Evolutionary conservation across 2,329 filamentous ascomycete genomes (phyloP), one percentile per base, ranked within the genome.

Genomic region (Penicillium sp.): DNA sequence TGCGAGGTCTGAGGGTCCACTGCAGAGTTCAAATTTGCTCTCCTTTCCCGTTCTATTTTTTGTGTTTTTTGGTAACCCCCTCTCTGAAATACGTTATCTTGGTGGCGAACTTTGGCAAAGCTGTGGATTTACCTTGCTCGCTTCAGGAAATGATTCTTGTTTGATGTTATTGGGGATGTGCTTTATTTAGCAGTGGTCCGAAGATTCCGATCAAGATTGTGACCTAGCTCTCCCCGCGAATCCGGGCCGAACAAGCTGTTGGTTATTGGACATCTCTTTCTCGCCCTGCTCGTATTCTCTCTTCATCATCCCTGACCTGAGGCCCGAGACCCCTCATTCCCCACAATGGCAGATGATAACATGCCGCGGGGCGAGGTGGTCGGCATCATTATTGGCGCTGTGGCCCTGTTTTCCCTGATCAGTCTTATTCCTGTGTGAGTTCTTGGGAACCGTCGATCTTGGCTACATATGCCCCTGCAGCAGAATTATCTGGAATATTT

Each of bases 391-490:
- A 64, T 71, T 62, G 70, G 69, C 35, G 70, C 67, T 14, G 60
- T 72, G 23, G 55, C 64, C 21, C 52, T 71, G 33, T 69, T 72
- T 53, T 62, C 57, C 42, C 49, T 66, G 31, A 68, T 72, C 57
- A 72, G 68, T 58, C 29, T 67, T 29, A 47, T 72, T 45, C 70
- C 70, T 19, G 63, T 72, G 70, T 72, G 49, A 67, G 69, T 68
- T 54, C 42, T 55, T 46, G 50, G 47, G 54, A 57, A 50, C 55
- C 26, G 54, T 57, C 53, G 21, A 35, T 48, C 57, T 65, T 58
- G 58, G 58, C 61, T 48, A 55, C 26, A 55, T 53, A 59, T 54
- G 54, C 11, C 50, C 50, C 61, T 64, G 57, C 58, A 56, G 35
- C 27, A 51, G 53, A 59, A 65, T 21, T 43, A 46, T 64, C 59